Evolutionary conservation across 129 eudicot species (phyloP).

Genomic region (Flaveria brownii): DNA sequence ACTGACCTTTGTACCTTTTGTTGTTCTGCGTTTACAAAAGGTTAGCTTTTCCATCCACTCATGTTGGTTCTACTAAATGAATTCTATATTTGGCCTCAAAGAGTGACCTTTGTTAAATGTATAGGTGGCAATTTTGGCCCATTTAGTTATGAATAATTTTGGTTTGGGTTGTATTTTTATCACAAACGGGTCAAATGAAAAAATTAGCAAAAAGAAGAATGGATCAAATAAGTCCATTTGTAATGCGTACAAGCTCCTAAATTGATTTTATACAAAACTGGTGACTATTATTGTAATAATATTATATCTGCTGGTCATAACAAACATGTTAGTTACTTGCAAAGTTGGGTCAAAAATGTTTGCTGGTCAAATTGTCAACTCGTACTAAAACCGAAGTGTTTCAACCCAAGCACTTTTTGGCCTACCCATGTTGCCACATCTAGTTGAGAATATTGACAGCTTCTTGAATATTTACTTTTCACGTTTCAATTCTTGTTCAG

Average conservation of each 20-base stretch:
- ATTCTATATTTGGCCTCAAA: slow-evolving; percentile 10
- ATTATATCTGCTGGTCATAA: too few relatives aligned
- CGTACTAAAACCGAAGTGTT: neutral
- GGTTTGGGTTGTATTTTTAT: too few relatives aligned
- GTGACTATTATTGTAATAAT: too few relatives aligned
- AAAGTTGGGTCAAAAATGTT: neutral
- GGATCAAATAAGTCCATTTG: neutral
- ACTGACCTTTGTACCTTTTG: slow-evolving; percentile 93
- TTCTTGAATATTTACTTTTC: neutral
- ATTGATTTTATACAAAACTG: neutral
- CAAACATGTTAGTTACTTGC: neutral
- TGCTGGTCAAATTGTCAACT: neutral
- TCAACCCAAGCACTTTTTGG: neutral
- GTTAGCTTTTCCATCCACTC: slow-evolving; percentile 39
- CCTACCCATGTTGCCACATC: neutral
- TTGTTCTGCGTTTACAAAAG: slow-evolving; percentile 89
- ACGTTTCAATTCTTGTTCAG: slow-evolving; percentile 41
- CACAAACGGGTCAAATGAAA: neutral
- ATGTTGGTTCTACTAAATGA: slow-evolving; percentile 13
- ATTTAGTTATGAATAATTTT: neutral
- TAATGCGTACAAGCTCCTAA: neutral
- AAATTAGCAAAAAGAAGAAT: neutral
- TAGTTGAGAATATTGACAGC: neutral
- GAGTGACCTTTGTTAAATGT: neutral
- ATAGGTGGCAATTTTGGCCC: neutral